A percentile compares a stretch with the other conserved stretches of the same genome.
Conservation (phyloP, 148 eudicot species). For the Arbutus unedo region DNA sequence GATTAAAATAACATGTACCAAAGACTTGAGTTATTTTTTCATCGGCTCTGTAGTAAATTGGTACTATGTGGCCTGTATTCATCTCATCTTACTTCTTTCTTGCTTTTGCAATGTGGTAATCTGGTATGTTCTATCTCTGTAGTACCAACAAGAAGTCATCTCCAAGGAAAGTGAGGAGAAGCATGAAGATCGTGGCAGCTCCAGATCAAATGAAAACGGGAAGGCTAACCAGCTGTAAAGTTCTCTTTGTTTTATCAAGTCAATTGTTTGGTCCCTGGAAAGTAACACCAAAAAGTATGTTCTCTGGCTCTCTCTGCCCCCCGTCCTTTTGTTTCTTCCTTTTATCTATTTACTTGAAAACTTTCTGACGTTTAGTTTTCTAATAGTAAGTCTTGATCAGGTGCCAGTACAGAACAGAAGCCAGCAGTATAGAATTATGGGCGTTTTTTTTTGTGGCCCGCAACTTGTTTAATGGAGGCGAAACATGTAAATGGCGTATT, state of each 20-base stretch:
- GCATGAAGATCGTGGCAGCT: conserved; percentile 18
- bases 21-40: not conserved
- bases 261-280: not conserved
- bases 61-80: not conserved
- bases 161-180: conserved; percentile 20
- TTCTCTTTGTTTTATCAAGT: not conserved
- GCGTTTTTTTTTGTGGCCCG: not conserved
- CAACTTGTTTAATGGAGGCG: not conserved
- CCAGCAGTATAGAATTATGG: not conserved
- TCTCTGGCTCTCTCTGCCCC: not conserved
- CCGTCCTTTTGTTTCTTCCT: not conserved
- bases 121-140: not conserved
- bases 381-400: not conserved
- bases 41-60: not conserved
- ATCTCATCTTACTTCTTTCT: not conserved
- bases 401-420: not conserved
- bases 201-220: conserved; percentile 14
- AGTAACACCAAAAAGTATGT: not conserved
- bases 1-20: not conserved
- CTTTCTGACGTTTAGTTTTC: not conserved
- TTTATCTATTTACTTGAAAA: not conserved
- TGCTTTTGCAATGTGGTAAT: not conserved
- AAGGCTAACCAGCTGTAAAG: conserved; percentile 17
- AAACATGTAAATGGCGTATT: conserved; percentile 1
- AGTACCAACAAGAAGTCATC: conserved; percentile 16